Evolutionary conservation across 208 protist species (phyloP), one percentile per base, ranked within the genome.

Genomic region (Leptomonas seymouri): DNA sequence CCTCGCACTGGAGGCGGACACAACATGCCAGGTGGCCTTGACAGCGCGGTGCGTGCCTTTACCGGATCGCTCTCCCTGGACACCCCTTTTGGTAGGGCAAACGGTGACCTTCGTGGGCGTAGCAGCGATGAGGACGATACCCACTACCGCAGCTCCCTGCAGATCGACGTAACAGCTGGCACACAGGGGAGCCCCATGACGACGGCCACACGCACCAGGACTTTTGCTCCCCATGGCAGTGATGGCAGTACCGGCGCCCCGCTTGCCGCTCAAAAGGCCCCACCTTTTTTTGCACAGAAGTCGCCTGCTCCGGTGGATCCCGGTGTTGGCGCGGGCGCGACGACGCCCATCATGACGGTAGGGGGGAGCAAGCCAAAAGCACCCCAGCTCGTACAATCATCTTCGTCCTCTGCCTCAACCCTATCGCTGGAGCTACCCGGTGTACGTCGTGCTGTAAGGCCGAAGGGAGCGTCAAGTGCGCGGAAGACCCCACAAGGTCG

Each of bases 21-120:
- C 27, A 14, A 28, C 23, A 12, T 23, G 8, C 21, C 62, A 0
- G 58, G 23, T 7, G 45, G 51, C 12, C 62, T 51, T 5, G 42
- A 54, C 36, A 76, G 70, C 41, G 62, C 70, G 27, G 48, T 56
- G 16, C 54, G 70, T 16, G 62, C 70, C 3, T 76, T 76, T 44
- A 30, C 42, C 0, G 25, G 23, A 5, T 59, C 62, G 3, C 28
- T 20, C 2, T 76, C 58, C 27, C 46, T 39, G 1, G 69, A 67
- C 18, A 15, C 36, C 42, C 3, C 36, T 9, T 14, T 23, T 21
- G 14, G 23, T 23, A 27, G 36, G 15, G 30, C 18, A 23, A 3
- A 36, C 36, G 14, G 41, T 39, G 34, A n/a, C 50, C 8, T 9
- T 16, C 11, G n/a, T 7, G 27, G 14, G 54, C 50, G 36, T 21